Base-by-base conservation (phyloP, 2,329 filamentous ascomycete species). In the Penicillium sp. region DNA sequence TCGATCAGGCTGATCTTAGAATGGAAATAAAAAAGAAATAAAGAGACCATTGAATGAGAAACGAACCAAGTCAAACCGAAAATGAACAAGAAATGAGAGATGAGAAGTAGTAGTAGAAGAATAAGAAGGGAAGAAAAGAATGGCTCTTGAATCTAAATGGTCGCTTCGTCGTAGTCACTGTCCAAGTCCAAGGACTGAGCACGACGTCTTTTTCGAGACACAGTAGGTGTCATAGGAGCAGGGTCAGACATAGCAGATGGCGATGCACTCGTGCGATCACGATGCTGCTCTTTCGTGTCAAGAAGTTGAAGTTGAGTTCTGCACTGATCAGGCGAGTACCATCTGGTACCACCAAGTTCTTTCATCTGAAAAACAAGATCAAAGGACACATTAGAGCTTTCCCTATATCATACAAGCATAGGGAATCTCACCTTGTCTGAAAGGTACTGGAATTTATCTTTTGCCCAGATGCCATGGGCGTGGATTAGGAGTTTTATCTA, bases 371-470 rank as follows among this genome's bases (percentile, higher is more conserved):
- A 22, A 33, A 35, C 2, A 41, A 31, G 8, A 43, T 42, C 26
- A 32, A 42, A 29, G n/a, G 40, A 21, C 9, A 34, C 19, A n/a
- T 45, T 48, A 35, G 51, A 38, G 7, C 17, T 0, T 19, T 17
- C 6, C 8, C 6, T 32, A 17, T 41, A 22, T 29, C 2, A 28
- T 17, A 8, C 3, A 4, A 17, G 3, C 15, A 19, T 35, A 13
- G 3, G 31, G 17, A 40, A n/a, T 28, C 56, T 51, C 53, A 71
- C 69, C 65, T 70, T 71, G 34, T 66, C 53, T 39, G 69, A 64
- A 49, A 71, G 66, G 42, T 68, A 64, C 12, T 60, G 60, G 53
- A 64, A 71, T 48, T 68, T 72, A 45, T 71, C 64, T 41, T 52
- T 59, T 54, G 68, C 64, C 68, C 68, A 71, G 19, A 62, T 61